phyloP scores from a whole-genome alignment of 2,329 filamentous ascomycete species.

The Colletotrichum nymphaeae region DNA sequence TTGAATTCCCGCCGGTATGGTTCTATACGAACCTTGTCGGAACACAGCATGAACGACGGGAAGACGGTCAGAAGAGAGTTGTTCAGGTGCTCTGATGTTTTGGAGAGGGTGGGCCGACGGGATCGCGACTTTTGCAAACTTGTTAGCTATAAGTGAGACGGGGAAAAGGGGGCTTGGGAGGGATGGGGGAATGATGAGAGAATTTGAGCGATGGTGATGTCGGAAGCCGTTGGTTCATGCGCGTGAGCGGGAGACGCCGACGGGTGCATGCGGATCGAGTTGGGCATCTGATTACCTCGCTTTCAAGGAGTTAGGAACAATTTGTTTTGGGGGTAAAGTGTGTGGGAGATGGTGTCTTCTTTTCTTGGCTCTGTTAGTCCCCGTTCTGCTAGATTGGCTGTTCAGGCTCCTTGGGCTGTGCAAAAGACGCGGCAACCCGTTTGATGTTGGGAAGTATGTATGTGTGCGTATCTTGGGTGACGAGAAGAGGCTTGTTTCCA shows the following conservation, averaged over 20 bases:
- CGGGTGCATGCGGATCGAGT: neutral
- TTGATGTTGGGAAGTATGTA: neutral
- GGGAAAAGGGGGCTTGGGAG: neutral
- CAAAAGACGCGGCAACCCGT: neutral
- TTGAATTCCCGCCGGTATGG: constrained; percentile 25
- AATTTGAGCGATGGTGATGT: constrained; percentile 9
- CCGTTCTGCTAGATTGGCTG: neutral
- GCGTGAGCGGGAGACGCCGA: neutral
- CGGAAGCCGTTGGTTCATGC: constrained; percentile 14
- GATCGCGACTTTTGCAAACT: neutral
- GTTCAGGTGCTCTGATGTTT: neutral
- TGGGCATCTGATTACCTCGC: neutral
- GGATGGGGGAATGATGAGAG: neutral
- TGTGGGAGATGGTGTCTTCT: neutral
- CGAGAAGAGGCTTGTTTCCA: neutral
- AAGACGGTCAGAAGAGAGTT: neutral
- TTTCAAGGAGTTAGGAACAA: neutral
- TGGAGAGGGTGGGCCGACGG: neutral
- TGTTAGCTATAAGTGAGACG: neutral
- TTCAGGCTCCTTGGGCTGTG: neutral
- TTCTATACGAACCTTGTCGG: constrained; percentile 29
- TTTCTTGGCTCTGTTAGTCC: neutral
- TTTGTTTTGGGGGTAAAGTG: neutral
- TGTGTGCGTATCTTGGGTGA: neutral
- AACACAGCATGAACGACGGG: constrained; percentile 32